phyloP scores from a whole-genome alignment of 2,329 filamentous ascomycete species.

The Knufia fluminis region DNA sequence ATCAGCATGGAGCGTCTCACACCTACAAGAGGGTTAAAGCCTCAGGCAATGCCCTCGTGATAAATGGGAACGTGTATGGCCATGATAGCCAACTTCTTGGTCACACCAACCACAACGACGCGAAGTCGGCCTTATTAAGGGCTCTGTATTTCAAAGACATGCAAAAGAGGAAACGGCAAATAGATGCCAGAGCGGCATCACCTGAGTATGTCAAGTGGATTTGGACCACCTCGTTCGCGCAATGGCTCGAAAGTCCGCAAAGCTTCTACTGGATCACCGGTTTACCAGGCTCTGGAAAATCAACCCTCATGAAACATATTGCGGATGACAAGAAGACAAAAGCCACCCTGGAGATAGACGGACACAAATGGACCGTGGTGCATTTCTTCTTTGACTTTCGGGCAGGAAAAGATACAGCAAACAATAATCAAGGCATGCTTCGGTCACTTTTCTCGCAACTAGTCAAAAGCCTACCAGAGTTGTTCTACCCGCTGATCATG shows the following conservation, averaged over 20 bases:
- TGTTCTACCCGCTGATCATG: not conserved
- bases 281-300: constrained; percentile 36
- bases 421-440: not conserved
- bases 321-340: not conserved
- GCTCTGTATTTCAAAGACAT: constrained; percentile 4
- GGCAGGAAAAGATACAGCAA: not conserved
- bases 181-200: constrained; percentile 1
- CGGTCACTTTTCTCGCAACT: not conserved
- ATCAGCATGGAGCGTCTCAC: no score
- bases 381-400: constrained; percentile 4
- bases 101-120: no score
- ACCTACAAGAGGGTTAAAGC: no score
- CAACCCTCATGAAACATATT: constrained; percentile 30
- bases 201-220: constrained; percentile 7
- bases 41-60: no score
- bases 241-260: not conserved
- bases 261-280: constrained; percentile 20
- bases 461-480: not conserved
- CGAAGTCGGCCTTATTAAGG: no score
- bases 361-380: not conserved
- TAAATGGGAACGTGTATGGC: no score
- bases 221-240: not conserved
- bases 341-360: not conserved
- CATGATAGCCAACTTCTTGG: no score
- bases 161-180: not conserved